Percentiles rank a stretch among this genome's conserved stretches.
Evolutionary conservation across 2,329 filamentous ascomycete genomes (phyloP).

Genomic region (Sphaerulina vaccinii): DNA sequence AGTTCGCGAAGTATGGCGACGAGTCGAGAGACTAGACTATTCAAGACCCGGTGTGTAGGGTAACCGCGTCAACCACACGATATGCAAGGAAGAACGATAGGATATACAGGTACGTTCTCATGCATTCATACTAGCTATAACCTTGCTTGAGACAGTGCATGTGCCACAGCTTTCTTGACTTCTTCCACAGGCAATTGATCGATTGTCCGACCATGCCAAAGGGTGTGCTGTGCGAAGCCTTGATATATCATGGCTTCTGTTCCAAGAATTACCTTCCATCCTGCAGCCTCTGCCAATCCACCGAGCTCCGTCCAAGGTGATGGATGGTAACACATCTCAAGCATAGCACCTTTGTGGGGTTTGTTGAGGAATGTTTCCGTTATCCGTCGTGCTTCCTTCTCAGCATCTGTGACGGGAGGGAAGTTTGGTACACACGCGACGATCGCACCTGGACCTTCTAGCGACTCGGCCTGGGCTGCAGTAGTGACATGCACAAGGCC

Average conservation of each 20-base stretch:
- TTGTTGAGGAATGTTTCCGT: conserved; percentile 51
- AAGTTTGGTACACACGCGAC: conserved; percentile 76
- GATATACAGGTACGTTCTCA: neutral
- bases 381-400: conserved; percentile 60
- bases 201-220: conserved; percentile 61
- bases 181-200: conserved; percentile 59
- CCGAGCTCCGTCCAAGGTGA: conserved; percentile 66
- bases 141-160: conserved; percentile 28
- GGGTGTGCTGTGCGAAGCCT: conserved; percentile 61
- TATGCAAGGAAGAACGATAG: neutral
- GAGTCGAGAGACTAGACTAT: conserved; percentile 67
- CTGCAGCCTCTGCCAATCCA: conserved; percentile 57
- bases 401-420: conserved; percentile 63
- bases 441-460: conserved; percentile 64
- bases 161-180: conserved; percentile 56
- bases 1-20: conserved; percentile 70
- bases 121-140: conserved; percentile 9
- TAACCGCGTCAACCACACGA: neutral
- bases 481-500: conserved; percentile 61
- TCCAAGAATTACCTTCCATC: conserved; percentile 73
- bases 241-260: conserved; percentile 78
- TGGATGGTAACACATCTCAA: conserved; percentile 85
- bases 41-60: conserved; percentile 56
- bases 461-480: conserved; percentile 56
- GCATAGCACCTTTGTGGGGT: conserved; percentile 62